Evolutionary conservation across 176 grass and related monocot species (phyloP), one percentile per base, ranked within the genome.

Genomic region (Raddia distichophylla): DNA sequence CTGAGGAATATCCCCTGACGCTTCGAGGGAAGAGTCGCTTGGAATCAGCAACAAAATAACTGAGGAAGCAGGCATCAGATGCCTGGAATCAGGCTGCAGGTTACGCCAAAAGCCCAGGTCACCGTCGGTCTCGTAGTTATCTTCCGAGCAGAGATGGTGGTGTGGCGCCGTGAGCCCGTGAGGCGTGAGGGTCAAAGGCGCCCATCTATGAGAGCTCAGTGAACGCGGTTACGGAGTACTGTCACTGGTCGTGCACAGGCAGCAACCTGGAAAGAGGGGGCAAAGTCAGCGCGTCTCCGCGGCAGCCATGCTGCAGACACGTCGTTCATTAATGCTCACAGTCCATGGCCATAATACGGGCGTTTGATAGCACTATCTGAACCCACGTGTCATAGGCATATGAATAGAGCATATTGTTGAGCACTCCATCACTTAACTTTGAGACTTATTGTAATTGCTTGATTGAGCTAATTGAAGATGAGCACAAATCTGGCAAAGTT

Each of bases 1-100:
- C n/a, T 9, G 10, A 47, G 71, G 68, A 51, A 80, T 80, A 69
- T 58, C 67, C 79, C 79, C 4, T 50, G 62, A 40, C 61, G 20
- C 67, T 62, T 49, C 55, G 67, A 51, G 40, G 17, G 67, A 63
- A 71, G 46, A 32, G 68, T 71, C 14, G 43, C 67, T 20, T 32
- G 19, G 68, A 50, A 50, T 71, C 46, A 71, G 8, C 46, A 10
- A 15, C 64, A 37, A 5, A 6, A 1, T 44, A 3, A 43, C 43
- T 20, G 15, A 48, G 35, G 9, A 47, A 32, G 42, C 13, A 22
- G 52, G 55, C 55, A 71, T 43, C 46, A 37, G 13, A 78, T 10
- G 60, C 27, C 1, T 27, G 27, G 27, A 27, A 27, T 27, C 27
- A 0, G 27, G 27, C 12, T 14, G 11, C 18, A 50, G 20, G 1